A percentile compares a stretch with the other conserved stretches of the same genome.
These are phyloP conservation scores for Didymosphaeria variabile DNA, from an alignment of 2,329 filamentous ascomycete genomes.

Conservation along the genomic window DNA sequence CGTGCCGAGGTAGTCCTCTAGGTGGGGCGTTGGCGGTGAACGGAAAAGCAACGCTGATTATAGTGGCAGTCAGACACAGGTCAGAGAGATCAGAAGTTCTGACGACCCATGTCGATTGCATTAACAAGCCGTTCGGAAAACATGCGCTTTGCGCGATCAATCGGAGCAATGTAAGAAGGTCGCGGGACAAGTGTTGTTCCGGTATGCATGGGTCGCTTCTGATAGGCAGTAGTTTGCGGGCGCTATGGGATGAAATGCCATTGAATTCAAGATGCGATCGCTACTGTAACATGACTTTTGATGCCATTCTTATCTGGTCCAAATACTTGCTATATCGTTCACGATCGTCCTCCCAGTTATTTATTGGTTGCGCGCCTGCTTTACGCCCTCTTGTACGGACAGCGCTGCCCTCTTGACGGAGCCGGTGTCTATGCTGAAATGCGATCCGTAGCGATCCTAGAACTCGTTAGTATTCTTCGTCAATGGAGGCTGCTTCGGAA, in stretches of 20 bases:
- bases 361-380: conserved; percentile 24
- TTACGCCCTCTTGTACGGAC: conserved; percentile 37
- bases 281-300: conserved; percentile 4
- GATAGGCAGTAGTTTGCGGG: neutral
- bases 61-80: neutral
- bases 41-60: neutral
- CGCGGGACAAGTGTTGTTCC: neutral
- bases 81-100: conserved; percentile 3
- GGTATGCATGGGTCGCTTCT: neutral
- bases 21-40: too few relatives aligned
- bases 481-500: neutral
- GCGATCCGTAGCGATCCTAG: conserved; percentile 42
- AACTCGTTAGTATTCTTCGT: conserved; percentile 16
- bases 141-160: neutral
- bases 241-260: neutral
- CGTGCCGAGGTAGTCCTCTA: neutral
- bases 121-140: neutral
- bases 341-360: neutral
- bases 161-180: neutral
- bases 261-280: conserved; percentile 1
- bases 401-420: conserved; percentile 36
- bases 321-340: neutral
- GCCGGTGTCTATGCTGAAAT: conserved; percentile 36
- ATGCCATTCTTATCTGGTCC: neutral
- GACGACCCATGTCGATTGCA: neutral